Evolutionary conservation across 169 alveolate genomes (phyloP), one percentile per base, ranked within the genome.

Genomic region (Hepatocystis sp.): DNA sequence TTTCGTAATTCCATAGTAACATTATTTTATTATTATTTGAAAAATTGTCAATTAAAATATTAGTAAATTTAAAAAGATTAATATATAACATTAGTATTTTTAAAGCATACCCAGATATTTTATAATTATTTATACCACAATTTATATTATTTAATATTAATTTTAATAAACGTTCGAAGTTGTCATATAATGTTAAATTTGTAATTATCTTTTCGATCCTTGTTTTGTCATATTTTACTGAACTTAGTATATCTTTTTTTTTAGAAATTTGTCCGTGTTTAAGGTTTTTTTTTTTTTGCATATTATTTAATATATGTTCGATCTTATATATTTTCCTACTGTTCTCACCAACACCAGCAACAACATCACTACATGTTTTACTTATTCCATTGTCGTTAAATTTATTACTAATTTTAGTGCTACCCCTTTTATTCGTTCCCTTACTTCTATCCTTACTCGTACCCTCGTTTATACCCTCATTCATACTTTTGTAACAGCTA

Each of bases 1-100:
- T 81, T 81, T 81, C 89, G 32, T 81, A 81, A 81, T 81, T 60
- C 51, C 17, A 25, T 3, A 81, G 60, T 56, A 81, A 65, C 36
- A 25, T 61, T 25, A 81, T 81, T 61, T 81, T 84, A 63, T 34
- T 52, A 28, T 13, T 81, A 13, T 13, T 30, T n/a, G 84, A 81
- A 32, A 61, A 81, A 8, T 81, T 84, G 44, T 81, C 89, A 40
- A 81, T 49, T 40, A 81, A 30, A 13, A 81, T 81, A 61, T 81
- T 81, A 21, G 89, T 53, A 40, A n/a, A 36, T n/a, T 63, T 81
- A 42, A 81, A 81, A 30, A 81, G 60, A 27, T 61, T 47, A 27
- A 81, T 49, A 2, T 49, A 81, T 32, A 25, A 47, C 15, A 49
- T 40, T 21, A 81, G 63, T 39, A 53, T 67, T 63, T 63, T 81